Base-by-base conservation (phyloP, 495 filamentous ascomycete species). In the Thermochaetoides thermophila region DNA sequence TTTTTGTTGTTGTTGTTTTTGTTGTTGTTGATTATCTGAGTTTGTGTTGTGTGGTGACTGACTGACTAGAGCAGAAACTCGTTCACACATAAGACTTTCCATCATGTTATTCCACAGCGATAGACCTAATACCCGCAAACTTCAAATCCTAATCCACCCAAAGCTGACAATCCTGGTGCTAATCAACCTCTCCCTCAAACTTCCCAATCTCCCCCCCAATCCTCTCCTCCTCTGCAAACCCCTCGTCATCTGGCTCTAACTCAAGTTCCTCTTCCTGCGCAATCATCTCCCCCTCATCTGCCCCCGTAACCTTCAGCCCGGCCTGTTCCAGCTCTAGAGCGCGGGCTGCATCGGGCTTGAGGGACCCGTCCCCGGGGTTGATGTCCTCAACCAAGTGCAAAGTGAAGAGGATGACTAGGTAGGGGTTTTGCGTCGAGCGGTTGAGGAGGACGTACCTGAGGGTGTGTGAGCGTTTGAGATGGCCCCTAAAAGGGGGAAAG, bases 381-480 rank as follows among this genome's bases (percentile, higher is more conserved):
- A 74, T 55, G 26, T 73, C 59, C 34, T 79, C 74, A 27, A 64
- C 70, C 4, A 69, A 60, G 35, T 86, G 63, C 1, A 92, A 62
- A 17, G 74, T 76, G 52, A 95, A 85, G 12, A 80, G 47, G 11
- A 97, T 64, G 16, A 86, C 82, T 15, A 92, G 66, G 45, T 89
- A 81, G 14, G 78, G 65, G 14, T 76, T 67, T 15, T 67, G 68
- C 5, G 78, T 84, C 4, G 57, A 56, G 21, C 66, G 66, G 49
- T 94, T 78, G 45, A 80, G 86, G 40, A 96, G 66, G 22, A 84
- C 77, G 62, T 93, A 96, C 61, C 85, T 84, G 55, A 84, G 63
- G 34, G 68, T 63, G 55, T 84, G 77, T 56, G 66, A 64, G 59
- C 64, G 73, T 53, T 56, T 66, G 35, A 38, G 54, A 5, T 42